Evolutionary conservation across 768 basidiomycete genomes (phyloP).

Genomic region (Boletus speciosus): DNA sequence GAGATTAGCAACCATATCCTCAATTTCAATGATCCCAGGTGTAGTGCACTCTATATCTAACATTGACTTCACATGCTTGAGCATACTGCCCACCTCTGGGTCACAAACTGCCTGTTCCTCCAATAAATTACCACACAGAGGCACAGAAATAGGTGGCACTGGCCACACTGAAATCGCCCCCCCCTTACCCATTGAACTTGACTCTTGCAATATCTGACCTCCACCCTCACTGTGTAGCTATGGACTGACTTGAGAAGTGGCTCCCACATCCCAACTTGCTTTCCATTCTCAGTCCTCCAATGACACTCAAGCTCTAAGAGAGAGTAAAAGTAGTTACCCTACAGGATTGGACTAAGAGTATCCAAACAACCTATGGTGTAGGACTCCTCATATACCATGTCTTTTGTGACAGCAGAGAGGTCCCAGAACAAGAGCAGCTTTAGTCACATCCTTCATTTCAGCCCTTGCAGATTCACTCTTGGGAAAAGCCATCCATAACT

Average conservation of each 20-base stretch:
- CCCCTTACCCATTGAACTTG: not conserved
- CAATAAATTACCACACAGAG: not conserved
- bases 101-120: no score
- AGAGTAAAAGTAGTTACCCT: not conserved
- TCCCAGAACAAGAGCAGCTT: not conserved
- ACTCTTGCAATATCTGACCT: not conserved
- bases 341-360: not conserved
- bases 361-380: accelerated
- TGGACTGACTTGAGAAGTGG: not conserved
- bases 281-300: not conserved
- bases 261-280: not conserved
- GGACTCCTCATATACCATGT: not conserved
- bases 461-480: not conserved
- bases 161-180: not conserved
- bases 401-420: not conserved
- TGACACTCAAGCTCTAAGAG: not conserved
- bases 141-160: no score
- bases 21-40: no score
- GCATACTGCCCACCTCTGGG: not conserved
- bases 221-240: not conserved
- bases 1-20: no score
- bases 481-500: not conserved
- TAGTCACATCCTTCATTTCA: not conserved
- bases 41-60: no score
- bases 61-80: not conserved